Conservation (phyloP, 257 asterid genomes). For the Schizonepeta tenuifolia region DNA sequence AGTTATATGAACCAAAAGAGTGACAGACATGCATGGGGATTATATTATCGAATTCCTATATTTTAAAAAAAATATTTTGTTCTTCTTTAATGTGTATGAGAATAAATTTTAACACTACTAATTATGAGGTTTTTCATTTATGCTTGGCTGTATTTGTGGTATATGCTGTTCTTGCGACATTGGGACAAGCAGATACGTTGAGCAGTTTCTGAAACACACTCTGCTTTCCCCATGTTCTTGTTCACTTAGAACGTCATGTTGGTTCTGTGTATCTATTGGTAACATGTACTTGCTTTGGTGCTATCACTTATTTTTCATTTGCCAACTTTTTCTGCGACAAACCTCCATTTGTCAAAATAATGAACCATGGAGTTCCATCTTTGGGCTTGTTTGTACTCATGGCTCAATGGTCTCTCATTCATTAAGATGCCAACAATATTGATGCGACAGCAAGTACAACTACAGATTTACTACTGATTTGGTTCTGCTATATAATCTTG, state of each 20-base stretch:
- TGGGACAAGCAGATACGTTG: constrained; percentile 7
- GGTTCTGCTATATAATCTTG: background rate
- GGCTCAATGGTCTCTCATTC: background rate
- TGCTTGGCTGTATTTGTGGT: background rate
- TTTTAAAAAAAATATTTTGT: background rate
- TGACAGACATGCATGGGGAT: background rate
- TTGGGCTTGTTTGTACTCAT: background rate
- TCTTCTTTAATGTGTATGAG: background rate
- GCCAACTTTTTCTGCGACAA: background rate
- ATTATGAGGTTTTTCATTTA: background rate
- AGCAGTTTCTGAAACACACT: constrained; percentile 18
- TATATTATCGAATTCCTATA: background rate
- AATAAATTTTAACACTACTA: background rate
- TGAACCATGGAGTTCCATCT: background rate
- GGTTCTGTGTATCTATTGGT: background rate
- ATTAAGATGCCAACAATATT: background rate
- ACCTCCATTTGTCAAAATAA: background rate
- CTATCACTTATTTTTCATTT: background rate
- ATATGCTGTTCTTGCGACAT: background rate
- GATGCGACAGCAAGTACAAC: background rate
- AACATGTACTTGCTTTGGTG: background rate
- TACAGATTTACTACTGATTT: background rate
- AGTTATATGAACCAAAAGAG: constrained; percentile 26
- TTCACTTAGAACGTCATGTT: background rate
- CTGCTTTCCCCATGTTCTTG: background rate